Conservation (phyloP, 2,329 filamentous ascomycete species). For the Pseudocercospora vitis region DNA sequence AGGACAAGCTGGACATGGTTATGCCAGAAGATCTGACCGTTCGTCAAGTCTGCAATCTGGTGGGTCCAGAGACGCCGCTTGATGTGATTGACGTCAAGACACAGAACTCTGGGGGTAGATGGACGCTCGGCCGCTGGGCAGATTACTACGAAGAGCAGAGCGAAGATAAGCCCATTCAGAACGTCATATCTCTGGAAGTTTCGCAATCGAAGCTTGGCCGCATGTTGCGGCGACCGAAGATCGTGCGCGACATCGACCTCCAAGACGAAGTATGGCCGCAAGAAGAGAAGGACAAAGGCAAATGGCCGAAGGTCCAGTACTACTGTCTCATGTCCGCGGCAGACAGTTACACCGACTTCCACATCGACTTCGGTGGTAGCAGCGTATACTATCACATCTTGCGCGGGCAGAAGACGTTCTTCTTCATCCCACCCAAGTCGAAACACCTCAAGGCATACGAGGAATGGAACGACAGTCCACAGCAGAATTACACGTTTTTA, state of each 20-base stretch:
- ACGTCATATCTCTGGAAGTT: slow-evolving; percentile 69
- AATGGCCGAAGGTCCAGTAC: slow-evolving; percentile 65
- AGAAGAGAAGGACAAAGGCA: slow-evolving; percentile 53
- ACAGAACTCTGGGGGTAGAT: slow-evolving; percentile 64
- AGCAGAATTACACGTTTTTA: slow-evolving; percentile 66
- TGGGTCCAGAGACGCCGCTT: slow-evolving; percentile 61
- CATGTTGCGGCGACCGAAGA: slow-evolving; percentile 62
- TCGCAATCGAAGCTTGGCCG: slow-evolving; percentile 63
- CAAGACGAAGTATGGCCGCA: slow-evolving; percentile 58
- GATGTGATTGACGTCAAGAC: slow-evolving; percentile 71
- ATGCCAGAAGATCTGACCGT: slow-evolving; percentile 65
- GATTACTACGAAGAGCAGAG: slow-evolving; percentile 66
- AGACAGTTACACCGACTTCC: slow-evolving; percentile 70
- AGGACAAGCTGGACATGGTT: slow-evolving; percentile 67
- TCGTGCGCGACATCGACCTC: slow-evolving; percentile 63
- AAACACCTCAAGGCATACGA: slow-evolving; percentile 69
- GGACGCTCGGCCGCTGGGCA: slow-evolving; percentile 66
- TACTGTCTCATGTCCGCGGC: slow-evolving; percentile 71
- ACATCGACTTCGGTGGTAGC: slow-evolving; percentile 70
- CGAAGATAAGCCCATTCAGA: slow-evolving; percentile 62
- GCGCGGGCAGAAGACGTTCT: slow-evolving; percentile 68
- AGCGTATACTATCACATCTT: slow-evolving; percentile 71
- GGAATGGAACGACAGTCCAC: slow-evolving; percentile 67
- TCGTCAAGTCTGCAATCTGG: slow-evolving; percentile 62
- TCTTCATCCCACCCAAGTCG: slow-evolving; percentile 69